Evolutionary conservation across 2,329 filamentous ascomycete genomes (phyloP).

Genomic region (Sarocladium brachiariae): DNA sequence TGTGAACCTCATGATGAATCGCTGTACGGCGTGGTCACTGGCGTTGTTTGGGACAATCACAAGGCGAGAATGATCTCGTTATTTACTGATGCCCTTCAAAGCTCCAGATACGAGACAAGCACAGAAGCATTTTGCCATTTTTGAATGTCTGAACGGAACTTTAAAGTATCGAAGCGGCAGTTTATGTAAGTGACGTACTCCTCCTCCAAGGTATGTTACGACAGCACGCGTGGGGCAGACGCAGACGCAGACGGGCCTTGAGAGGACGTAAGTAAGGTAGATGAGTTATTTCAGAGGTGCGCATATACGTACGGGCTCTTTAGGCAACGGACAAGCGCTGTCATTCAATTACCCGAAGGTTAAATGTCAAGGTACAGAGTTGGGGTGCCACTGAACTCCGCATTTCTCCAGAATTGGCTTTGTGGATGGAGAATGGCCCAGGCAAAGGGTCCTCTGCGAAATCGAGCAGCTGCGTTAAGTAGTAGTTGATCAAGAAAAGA

Average conservation of each 20-base stretch:
- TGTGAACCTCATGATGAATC: constrained; percentile 5
- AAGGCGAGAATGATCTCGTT: background rate
- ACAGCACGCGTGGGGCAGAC: background rate
- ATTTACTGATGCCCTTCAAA: too few relatives aligned
- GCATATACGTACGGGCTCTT: background rate
- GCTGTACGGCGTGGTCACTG: background rate
- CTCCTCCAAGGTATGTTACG: background rate
- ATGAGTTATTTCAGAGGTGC: background rate
- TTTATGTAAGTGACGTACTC: background rate
- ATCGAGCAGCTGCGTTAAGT: too few relatives aligned
- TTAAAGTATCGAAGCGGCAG: too few relatives aligned
- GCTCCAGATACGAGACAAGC: too few relatives aligned
- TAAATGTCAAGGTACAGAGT: background rate
- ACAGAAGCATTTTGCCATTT: background rate
- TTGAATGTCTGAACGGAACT: background rate
- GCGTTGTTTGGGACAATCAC: background rate
- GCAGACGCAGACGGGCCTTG: too few relatives aligned
- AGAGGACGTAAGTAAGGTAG: too few relatives aligned
- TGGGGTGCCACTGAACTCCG: background rate
- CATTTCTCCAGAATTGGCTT: constrained; percentile 7
- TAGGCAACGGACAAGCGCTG: background rate
- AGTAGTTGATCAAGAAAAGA: too few relatives aligned
- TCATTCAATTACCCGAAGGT: background rate
- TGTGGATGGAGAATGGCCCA: too few relatives aligned
- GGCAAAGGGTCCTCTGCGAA: too few relatives aligned